These are phyloP conservation scores for Tympanopsis confertula DNA, from an alignment of 2,329 filamentous ascomycete species.

Conservation along the genomic window DNA sequence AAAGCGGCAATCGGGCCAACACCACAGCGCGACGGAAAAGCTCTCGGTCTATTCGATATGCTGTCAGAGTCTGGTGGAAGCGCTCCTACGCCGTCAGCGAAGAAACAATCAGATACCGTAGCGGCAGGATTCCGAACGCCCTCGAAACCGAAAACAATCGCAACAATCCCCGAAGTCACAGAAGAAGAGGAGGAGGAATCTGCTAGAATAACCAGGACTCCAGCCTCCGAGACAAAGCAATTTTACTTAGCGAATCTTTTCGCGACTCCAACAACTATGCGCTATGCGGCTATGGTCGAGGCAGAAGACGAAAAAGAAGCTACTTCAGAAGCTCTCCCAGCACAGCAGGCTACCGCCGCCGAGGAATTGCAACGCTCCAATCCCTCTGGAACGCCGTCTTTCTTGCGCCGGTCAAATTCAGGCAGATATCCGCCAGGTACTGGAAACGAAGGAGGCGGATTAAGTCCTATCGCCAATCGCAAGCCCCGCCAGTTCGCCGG, in stretches of 20 bases:
- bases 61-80: conserved; percentile 25
- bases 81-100: conserved; percentile 12
- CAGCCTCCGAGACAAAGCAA: conserved; percentile 20
- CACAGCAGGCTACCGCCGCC: background rate
- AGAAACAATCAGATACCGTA: conserved; percentile 7
- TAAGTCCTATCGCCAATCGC: conserved; percentile 22
- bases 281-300: conserved; percentile 24
- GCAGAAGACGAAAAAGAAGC: conserved; percentile 11
- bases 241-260: conserved; percentile 30
- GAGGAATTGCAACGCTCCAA: conserved; percentile 4
- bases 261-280: conserved; percentile 27
- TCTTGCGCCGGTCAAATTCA: conserved; percentile 21
- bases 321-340: background rate
- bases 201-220: conserved; percentile 6
- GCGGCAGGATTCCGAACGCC: conserved; percentile 6
- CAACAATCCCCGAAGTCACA: conserved; percentile 18
- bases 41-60: conserved; percentile 32
- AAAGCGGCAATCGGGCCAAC: conserved; percentile 30
- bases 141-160: conserved; percentile 15
- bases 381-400: conserved; percentile 21
- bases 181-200: conserved; percentile 16
- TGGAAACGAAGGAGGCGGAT: conserved; percentile 1
- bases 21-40: conserved; percentile 32
- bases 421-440: conserved; percentile 9
- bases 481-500: conserved; percentile 21